These are phyloP conservation scores for Penicillium odoratum DNA, from an alignment of 495 filamentous ascomycete species.

Conservation along the genomic window DNA sequence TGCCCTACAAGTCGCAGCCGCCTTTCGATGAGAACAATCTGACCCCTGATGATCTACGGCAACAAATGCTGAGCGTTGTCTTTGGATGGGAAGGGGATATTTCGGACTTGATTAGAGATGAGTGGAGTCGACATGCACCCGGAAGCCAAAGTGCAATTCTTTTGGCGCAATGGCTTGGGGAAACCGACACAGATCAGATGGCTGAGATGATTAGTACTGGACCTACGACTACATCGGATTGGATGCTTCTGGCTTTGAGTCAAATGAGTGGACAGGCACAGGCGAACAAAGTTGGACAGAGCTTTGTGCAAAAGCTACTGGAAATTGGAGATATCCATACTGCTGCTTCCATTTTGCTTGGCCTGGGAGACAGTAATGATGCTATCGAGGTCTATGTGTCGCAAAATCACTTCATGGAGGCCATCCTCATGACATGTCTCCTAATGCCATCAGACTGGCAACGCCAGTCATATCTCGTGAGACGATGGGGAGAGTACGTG, in stretches of 20 bases:
- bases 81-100: conserved; percentile 95
- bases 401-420: conserved; percentile 88
- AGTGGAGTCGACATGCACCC: conserved; percentile 66
- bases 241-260: conserved; percentile 95
- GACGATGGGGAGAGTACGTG: conserved; percentile 93
- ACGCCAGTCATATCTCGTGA: conserved; percentile 79
- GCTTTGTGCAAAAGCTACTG: conserved; percentile 86
- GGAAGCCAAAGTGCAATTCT: conserved; percentile 76
- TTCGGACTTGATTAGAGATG: conserved; percentile 79
- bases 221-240: conserved; percentile 84
- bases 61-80: conserved; percentile 89
- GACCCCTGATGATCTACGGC: conserved; percentile 81
- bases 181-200: conserved; percentile 80
- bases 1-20: conserved; percentile 70
- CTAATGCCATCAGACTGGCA: conserved; percentile 82
- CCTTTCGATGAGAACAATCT: conserved; percentile 61
- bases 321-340: conserved; percentile 91
- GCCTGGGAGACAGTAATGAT: conserved; percentile 89
- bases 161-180: conserved; percentile 88
- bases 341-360: conserved; percentile 85
- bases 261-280: conserved; percentile 77
- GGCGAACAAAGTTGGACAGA: conserved; percentile 85
- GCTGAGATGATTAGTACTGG: conserved; percentile 70
- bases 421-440: conserved; percentile 74
- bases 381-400: conserved; percentile 97